Evolutionary conservation across 2,329 filamentous ascomycete species (phyloP).

Genomic region (Aspergillus candidus): DNA sequence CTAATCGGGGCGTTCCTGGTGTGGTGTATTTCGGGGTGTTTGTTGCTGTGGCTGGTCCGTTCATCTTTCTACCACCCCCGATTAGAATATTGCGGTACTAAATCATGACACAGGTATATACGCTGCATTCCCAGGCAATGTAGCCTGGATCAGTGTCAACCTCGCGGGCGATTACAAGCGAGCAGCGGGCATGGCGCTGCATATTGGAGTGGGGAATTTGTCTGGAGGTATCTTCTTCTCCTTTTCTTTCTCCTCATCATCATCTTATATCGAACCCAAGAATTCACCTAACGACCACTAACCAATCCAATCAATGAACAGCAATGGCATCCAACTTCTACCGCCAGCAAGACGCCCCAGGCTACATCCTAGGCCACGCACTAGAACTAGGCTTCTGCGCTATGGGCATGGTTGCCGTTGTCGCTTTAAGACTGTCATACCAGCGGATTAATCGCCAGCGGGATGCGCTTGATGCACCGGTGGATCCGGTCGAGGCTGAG

Average conservation of each 20-base stretch:
- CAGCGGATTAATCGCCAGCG: conserved; percentile 54
- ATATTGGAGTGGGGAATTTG: conserved; percentile 56
- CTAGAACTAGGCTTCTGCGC: conserved; percentile 47
- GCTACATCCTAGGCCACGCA: conserved; percentile 47
- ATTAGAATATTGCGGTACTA: no score
- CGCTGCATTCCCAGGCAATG: conserved; percentile 40
- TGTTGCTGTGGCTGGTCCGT: conserved; percentile 40
- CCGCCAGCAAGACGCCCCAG: conserved; percentile 44
- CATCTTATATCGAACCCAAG: neutral
- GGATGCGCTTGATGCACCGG: conserved; percentile 39
- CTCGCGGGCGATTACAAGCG: conserved; percentile 52
- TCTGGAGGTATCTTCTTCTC: conserved; percentile 24
- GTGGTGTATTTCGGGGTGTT: conserved; percentile 46
- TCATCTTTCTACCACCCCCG: no score
- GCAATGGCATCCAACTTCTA: conserved; percentile 71
- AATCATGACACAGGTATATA: conserved; percentile 34
- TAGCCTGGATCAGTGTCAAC: conserved; percentile 56
- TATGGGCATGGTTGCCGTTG: conserved; percentile 41
- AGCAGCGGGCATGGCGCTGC: conserved; percentile 58
- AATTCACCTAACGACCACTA: neutral
- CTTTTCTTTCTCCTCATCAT: neutral
- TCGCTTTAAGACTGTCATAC: conserved; percentile 48
- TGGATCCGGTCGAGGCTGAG: conserved; percentile 47
- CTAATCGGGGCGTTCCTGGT: conserved; percentile 31
- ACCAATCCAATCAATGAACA: conserved; percentile 9